phyloP scores from a whole-genome alignment of 1,284 basidiomycete species.

The Boletus sp. region DNA sequence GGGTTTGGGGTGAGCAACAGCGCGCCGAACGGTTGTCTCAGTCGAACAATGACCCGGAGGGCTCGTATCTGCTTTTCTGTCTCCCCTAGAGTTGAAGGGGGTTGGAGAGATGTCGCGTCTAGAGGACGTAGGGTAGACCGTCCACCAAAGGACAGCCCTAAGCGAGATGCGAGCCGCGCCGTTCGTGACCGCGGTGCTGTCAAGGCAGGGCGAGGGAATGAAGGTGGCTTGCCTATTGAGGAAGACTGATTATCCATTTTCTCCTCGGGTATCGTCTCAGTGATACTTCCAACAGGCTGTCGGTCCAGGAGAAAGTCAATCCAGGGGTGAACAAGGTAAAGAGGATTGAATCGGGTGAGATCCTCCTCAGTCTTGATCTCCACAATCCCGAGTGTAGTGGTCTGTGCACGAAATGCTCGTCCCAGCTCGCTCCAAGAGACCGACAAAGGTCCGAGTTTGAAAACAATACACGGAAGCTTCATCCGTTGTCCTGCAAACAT shows the following conservation, averaged over 20 bases:
- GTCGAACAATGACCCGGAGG: neutral
- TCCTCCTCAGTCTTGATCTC: neutral
- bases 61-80: neutral
- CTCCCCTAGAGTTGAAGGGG: neutral
- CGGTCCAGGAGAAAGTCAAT: conserved; percentile 1
- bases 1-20: no score
- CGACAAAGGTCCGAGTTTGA: no score
- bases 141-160: neutral
- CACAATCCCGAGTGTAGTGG: neutral
- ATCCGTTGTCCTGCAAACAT: no score
- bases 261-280: neutral
- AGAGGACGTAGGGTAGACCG: neutral
- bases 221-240: no score
- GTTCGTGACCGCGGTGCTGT: neutral
- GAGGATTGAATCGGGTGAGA: neutral
- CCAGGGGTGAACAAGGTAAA: conserved; percentile 3
- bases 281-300: neutral
- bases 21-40: no score
- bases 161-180: neutral
- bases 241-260: neutral
- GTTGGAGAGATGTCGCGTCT: neutral
- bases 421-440: neutral
- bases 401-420: neutral
- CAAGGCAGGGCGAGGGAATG: no score
- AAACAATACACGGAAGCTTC: no score